phyloP scores from a whole-genome alignment of 2,329 filamentous ascomycete genomes.

The Botrytis medusae region DNA sequence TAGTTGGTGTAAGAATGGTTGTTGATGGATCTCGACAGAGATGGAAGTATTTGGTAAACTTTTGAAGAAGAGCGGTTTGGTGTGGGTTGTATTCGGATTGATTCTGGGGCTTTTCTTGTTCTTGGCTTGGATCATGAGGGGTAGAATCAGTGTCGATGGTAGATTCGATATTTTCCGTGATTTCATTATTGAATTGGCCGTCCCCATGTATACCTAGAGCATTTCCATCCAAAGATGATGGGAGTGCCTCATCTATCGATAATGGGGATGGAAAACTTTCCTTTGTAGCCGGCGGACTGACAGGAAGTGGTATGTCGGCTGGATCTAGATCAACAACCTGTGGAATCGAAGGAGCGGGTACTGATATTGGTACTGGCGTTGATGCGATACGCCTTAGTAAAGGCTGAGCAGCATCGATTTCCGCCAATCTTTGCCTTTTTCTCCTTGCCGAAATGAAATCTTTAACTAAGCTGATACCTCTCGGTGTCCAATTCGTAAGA shows the following conservation, averaged over 20 bases:
- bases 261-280: slow-evolving; percentile 9
- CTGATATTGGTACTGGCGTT: background rate
- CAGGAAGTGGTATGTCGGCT: slow-evolving; percentile 8
- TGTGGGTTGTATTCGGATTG: slow-evolving; percentile 8
- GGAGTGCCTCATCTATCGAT: background rate
- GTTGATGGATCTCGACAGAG: slow-evolving; percentile 38
- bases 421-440: slow-evolving; percentile 70
- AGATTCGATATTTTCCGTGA: slow-evolving; percentile 31
- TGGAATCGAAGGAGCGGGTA: background rate
- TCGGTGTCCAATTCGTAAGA: slow-evolving; percentile 79
- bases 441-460: slow-evolving; percentile 79
- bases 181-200: slow-evolving; percentile 26
- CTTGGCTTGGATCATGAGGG: slow-evolving; percentile 22
- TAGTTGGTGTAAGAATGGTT: slow-evolving; percentile 57
- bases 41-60: slow-evolving; percentile 40
- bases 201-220: slow-evolving; percentile 5
- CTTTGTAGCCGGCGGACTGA: slow-evolving; percentile 18
- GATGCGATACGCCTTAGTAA: slow-evolving; percentile 59
- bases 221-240: slow-evolving; percentile 21
- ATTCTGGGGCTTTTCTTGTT: slow-evolving; percentile 39
- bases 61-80: slow-evolving; percentile 42
- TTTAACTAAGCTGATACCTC: slow-evolving; percentile 85
- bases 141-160: slow-evolving; percentile 22
- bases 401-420: slow-evolving; percentile 74
- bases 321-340: background rate